Percentiles rank a stretch among this genome's conserved stretches.
These are phyloP conservation scores for Cylindrotheca fusiformis DNA, from an alignment of 108 stramenopile species.

Conservation along the genomic window DNA sequence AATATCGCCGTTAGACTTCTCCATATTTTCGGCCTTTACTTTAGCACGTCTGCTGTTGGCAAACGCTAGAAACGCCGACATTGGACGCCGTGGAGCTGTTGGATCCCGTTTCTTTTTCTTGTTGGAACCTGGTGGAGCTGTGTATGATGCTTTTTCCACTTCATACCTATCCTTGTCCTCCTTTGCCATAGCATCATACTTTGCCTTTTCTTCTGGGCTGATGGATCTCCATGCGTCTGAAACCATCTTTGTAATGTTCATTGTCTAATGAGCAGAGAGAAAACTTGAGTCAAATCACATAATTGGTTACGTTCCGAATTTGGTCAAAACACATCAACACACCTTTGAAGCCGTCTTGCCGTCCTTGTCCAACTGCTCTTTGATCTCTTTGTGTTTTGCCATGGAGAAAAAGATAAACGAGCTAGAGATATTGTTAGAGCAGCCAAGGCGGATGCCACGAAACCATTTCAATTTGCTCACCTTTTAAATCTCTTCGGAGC, in stretches of 20 bases:
- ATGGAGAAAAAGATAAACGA: conserved; percentile 54
- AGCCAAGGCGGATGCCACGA: background rate
- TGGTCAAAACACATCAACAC: background rate
- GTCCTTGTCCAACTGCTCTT: conserved; percentile 8
- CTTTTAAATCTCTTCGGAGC: conserved; percentile 40
- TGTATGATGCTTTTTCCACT: conserved; percentile 37
- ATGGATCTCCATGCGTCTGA: conserved; percentile 41
- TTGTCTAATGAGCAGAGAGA: conserved; percentile 4
- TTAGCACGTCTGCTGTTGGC: conserved; percentile 36
- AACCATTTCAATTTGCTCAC: conserved; percentile 11
- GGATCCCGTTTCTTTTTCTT: conserved; percentile 27
- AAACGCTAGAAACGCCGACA: conserved; percentile 42
- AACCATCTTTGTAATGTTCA: conserved; percentile 34
- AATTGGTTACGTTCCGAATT: background rate
- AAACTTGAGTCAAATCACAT: background rate
- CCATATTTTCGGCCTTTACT: conserved; percentile 32
- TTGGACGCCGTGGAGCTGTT: conserved; percentile 34
- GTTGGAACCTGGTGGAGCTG: conserved; percentile 18
- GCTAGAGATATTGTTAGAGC: conserved; percentile 3
- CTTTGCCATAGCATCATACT: conserved; percentile 42
- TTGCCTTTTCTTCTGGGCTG: conserved; percentile 23
- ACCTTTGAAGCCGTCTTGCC: conserved; percentile 16
- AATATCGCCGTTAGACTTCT: conserved; percentile 33
- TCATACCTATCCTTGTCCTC: conserved; percentile 44
- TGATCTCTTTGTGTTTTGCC: conserved; percentile 39